phyloP scores from a whole-genome alignment of 176 grass and related monocot genomes.

The Rhipidocladum racemiflorum region DNA sequence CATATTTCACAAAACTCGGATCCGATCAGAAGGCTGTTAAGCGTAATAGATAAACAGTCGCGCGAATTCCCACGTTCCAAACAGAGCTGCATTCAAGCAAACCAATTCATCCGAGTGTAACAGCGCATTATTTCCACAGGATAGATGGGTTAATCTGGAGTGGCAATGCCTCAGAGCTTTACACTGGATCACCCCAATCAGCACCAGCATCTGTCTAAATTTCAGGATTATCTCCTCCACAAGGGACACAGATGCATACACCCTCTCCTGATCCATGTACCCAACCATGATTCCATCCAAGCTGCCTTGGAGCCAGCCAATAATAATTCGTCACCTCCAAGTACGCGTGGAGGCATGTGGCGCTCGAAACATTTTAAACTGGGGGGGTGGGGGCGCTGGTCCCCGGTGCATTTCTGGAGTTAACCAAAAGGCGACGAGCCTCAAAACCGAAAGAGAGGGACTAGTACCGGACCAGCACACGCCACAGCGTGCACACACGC shows the following conservation, averaged over 20 bases:
- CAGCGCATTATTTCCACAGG: neutral
- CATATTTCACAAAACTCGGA: too few species aligned
- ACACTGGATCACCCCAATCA: neutral
- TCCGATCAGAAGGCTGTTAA: too few species aligned
- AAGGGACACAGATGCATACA: neutral
- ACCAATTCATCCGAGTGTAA: neutral
- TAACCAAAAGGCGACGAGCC: neutral
- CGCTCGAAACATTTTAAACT: slow-evolving; percentile 45
- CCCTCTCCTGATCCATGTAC: slow-evolving; percentile 5
- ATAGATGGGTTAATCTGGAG: neutral
- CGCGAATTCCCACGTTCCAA: neutral
- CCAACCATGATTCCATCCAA: slow-evolving; percentile 30
- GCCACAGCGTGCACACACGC: neutral
- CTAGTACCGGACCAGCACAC: neutral
- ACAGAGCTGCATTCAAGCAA: neutral
- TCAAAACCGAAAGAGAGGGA: neutral
- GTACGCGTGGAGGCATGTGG: slow-evolving; percentile 54
- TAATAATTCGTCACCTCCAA: slow-evolving; percentile 39
- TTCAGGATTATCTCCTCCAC: neutral
- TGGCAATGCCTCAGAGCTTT: neutral
- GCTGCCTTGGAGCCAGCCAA: slow-evolving; percentile 26
- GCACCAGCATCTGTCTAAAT: neutral
- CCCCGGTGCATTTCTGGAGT: slow-evolving; percentile 1
- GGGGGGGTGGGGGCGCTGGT: slow-evolving; percentile 14
- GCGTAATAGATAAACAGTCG: too few species aligned